These are phyloP conservation scores for Aspergillus tanneri DNA, from an alignment of 2,329 filamentous ascomycete genomes.

Conservation along the genomic window DNA sequence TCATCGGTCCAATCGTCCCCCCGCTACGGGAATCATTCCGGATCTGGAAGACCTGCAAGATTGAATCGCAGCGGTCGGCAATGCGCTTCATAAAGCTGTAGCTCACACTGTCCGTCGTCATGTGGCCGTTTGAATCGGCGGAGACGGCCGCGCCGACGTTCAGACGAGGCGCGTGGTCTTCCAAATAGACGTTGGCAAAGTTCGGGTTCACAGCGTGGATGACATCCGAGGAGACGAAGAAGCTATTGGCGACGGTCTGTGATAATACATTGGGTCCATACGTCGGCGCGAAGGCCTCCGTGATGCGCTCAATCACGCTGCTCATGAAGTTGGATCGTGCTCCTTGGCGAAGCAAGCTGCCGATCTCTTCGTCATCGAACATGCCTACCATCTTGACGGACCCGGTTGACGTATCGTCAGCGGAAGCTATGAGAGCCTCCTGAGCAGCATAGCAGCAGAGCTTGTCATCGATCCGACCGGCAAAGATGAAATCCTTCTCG, in stretches of 20 bases:
- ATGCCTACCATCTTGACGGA: constrained; percentile 87
- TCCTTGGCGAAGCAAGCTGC: constrained; percentile 84
- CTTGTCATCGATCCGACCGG: constrained; percentile 94
- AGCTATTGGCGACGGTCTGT: constrained; percentile 86
- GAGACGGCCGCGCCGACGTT: constrained; percentile 83
- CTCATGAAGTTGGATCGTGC: constrained; percentile 87
- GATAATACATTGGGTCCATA: constrained; percentile 61
- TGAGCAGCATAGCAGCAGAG: constrained; percentile 92
- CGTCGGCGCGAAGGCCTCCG: constrained; percentile 58
- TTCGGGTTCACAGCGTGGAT: constrained; percentile 94
- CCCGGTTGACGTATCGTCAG: constrained; percentile 51
- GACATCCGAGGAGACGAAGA: constrained; percentile 89
- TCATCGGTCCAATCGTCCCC: constrained; percentile 91
- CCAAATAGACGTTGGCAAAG: constrained; percentile 79
- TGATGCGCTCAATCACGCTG: constrained; percentile 73
- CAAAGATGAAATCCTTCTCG: constrained; percentile 91
- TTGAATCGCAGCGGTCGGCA: constrained; percentile 69
- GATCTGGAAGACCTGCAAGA: constrained; percentile 88
- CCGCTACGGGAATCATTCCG: constrained; percentile 86
- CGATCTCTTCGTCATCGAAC: constrained; percentile 97
- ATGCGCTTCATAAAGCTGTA: constrained; percentile 76
- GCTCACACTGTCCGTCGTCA: constrained; percentile 89
- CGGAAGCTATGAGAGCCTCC: constrained; percentile 72
- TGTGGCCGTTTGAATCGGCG: constrained; percentile 86
- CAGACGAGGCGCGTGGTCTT: constrained; percentile 79